Percentiles rank a stretch among this genome's conserved stretches.
phyloP scores from a whole-genome alignment of 306 rosid species.

The Casuarina glauca region DNA sequence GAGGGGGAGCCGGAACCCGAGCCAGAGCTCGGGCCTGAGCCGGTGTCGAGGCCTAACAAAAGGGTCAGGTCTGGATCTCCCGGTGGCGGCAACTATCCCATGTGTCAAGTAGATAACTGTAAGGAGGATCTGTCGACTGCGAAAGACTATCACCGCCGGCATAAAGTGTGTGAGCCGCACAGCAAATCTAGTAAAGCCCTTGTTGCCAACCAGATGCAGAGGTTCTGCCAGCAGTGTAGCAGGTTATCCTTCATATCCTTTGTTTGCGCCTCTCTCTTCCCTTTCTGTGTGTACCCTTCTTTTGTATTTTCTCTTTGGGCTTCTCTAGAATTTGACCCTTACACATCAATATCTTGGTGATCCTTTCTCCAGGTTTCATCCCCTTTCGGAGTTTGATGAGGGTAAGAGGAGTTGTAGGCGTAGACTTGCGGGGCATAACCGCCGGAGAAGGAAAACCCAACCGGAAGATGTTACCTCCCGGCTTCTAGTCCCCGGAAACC shows the following conservation, averaged over 20 bases:
- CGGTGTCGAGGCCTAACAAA: slow-evolving; percentile 43
- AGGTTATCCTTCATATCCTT: slow-evolving; percentile 36
- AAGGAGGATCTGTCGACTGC: slow-evolving; percentile 75
- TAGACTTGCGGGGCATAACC: slow-evolving; percentile 91
- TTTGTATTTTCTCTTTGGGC: not conserved
- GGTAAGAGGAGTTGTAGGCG: slow-evolving; percentile 90
- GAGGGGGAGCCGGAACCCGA: slow-evolving; percentile 34
- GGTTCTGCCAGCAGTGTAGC: slow-evolving; percentile 98
- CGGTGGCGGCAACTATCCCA: slow-evolving; percentile 53
- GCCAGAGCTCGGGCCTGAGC: not conserved
- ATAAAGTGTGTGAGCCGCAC: slow-evolving; percentile 83
- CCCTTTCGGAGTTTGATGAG: slow-evolving; percentile 76
- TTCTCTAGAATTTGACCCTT: not conserved
- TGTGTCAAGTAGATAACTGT: slow-evolving; percentile 90
- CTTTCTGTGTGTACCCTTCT: too few species aligned
- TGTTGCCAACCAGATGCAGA: slow-evolving; percentile 66
- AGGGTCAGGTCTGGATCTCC: slow-evolving; percentile 77
- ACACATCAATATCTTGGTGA: not conserved
- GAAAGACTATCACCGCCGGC: slow-evolving; percentile 88
- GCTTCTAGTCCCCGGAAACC: slow-evolving; percentile 37
- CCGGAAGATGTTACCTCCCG: slow-evolving; percentile 69
- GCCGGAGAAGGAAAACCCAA: slow-evolving; percentile 77
- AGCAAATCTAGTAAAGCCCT: slow-evolving; percentile 75
- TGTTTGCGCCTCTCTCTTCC: not conserved
- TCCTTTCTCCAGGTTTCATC: slow-evolving; percentile 59